phyloP scores from a whole-genome alignment of 768 basidiomycete species.

The Cantharellus anzutake region DNA sequence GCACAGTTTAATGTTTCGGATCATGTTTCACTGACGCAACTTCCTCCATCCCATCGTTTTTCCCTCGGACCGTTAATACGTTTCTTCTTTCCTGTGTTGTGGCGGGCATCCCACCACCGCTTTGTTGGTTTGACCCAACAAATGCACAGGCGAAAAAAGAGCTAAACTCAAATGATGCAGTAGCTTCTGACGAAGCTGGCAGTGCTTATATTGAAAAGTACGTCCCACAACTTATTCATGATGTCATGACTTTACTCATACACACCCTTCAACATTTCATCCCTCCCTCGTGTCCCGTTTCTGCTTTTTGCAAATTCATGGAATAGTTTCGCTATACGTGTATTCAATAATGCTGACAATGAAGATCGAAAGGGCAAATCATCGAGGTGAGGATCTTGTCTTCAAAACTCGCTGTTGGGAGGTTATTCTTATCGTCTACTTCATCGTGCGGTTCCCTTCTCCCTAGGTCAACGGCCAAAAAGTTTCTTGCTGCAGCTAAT shows the following conservation, averaged over 20 bases:
- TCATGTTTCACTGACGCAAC: neutral
- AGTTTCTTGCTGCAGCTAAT: slow-evolving; percentile 86
- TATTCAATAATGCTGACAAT: slow-evolving; percentile 80
- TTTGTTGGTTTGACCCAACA: too few species aligned
- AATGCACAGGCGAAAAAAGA: neutral
- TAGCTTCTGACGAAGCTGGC: slow-evolving; percentile 40
- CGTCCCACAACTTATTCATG: neutral
- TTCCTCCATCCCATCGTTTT: neutral
- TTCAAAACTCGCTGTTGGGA: neutral
- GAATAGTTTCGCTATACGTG: slow-evolving; percentile 51
- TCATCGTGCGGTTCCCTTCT: neutral
- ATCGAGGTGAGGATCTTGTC: slow-evolving; percentile 35
- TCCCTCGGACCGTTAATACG: neutral
- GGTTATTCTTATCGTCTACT: neutral
- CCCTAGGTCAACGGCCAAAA: slow-evolving; percentile 68
- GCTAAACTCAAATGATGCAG: slow-evolving; percentile 1
- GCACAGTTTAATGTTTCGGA: too few species aligned
- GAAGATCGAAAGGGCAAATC: slow-evolving; percentile 68
- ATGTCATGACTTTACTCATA: too few species aligned
- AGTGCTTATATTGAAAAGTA: slow-evolving; percentile 77
- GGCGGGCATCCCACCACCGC: too few species aligned
- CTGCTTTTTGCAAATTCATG: neutral
- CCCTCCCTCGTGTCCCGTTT: neutral
- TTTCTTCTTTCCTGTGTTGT: too few species aligned
- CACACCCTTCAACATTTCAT: neutral